Percentiles rank a stretch among this genome's conserved stretches.
Evolutionary conservation across 2,329 filamentous ascomycete species (phyloP).

Genomic region (Graphiopsis chlorocephala): DNA sequence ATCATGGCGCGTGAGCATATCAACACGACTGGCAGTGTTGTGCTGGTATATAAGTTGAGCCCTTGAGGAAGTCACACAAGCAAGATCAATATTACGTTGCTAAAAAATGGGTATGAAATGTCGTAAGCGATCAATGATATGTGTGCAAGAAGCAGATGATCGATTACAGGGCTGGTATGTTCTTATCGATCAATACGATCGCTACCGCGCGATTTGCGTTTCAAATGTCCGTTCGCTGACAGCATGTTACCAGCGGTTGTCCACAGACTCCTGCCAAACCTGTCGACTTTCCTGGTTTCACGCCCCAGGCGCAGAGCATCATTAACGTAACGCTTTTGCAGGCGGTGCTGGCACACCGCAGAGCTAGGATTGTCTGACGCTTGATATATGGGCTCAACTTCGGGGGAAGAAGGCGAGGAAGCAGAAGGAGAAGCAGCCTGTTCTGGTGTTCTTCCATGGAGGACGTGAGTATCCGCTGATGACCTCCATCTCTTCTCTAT

Average conservation of each 20-base stretch:
- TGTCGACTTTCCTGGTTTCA: slow-evolving; percentile 8
- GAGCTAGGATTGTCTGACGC: slow-evolving; percentile 36
- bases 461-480: slow-evolving; percentile 30
- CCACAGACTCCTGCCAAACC: slow-evolving; percentile 1
- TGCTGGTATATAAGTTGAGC: too few relatives aligned
- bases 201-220: not conserved
- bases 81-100: not conserved
- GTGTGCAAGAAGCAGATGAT: not conserved
- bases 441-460: slow-evolving; percentile 44
- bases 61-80: too few relatives aligned
- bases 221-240: not conserved
- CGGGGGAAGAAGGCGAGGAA: slow-evolving; percentile 14
- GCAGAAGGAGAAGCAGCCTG: slow-evolving; percentile 30
- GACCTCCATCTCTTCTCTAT: not conserved
- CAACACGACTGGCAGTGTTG: too few relatives aligned
- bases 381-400: slow-evolving; percentile 38
- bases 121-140: not conserved
- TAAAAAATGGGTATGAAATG: slow-evolving; percentile 2
- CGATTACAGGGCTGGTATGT: slow-evolving; percentile 10
- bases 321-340: slow-evolving; percentile 11
- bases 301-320: slow-evolving; percentile 11
- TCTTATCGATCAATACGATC: not conserved
- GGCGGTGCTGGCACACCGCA: slow-evolving; percentile 3
- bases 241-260: not conserved
- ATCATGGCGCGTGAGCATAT: too few relatives aligned